These are phyloP conservation scores for Paraphoma chrysanthemicola DNA, from an alignment of 2,329 filamentous ascomycete genomes.

Conservation along the genomic window DNA sequence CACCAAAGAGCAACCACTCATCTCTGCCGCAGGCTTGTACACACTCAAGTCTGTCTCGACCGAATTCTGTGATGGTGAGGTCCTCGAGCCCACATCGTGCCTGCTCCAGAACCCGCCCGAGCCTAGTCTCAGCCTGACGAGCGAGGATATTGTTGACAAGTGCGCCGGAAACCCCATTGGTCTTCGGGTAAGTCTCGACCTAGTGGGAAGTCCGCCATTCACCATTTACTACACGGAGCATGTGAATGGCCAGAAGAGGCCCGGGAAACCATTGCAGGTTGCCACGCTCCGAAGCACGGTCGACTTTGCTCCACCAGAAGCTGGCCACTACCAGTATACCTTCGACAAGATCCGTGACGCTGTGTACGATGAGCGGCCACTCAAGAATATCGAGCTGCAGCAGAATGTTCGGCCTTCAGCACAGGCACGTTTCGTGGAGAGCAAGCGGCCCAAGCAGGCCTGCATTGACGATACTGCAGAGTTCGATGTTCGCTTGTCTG, in stretches of 20 bases:
- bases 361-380: conserved; percentile 69
- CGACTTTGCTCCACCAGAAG: conserved; percentile 79
- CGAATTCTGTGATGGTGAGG: conserved; percentile 82
- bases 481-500: conserved; percentile 76
- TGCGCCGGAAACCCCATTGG: conserved; percentile 95
- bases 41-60: conserved; percentile 81
- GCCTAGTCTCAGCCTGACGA: conserved; percentile 75
- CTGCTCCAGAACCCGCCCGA: conserved; percentile 89
- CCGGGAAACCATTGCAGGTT: conserved; percentile 58
- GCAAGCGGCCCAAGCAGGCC: conserved; percentile 65
- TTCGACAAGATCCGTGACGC: conserved; percentile 83
- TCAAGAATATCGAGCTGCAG: conserved; percentile 71
- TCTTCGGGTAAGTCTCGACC: conserved; percentile 83
- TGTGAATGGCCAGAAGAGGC: conserved; percentile 62
- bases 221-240: conserved; percentile 78
- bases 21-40: conserved; percentile 84
- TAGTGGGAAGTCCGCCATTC: conserved; percentile 93
- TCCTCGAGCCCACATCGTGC: conserved; percentile 93
- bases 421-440: conserved; percentile 72
- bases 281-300: conserved; percentile 83
- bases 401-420: conserved; percentile 95
- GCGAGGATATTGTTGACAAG: conserved; percentile 89
- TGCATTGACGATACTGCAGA: conserved; percentile 85
- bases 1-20: conserved; percentile 68
- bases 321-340: conserved; percentile 85